Evolutionary conservation across 441 rosid species (phyloP).

Genomic region (Rhodomyrtus psidioides): DNA sequence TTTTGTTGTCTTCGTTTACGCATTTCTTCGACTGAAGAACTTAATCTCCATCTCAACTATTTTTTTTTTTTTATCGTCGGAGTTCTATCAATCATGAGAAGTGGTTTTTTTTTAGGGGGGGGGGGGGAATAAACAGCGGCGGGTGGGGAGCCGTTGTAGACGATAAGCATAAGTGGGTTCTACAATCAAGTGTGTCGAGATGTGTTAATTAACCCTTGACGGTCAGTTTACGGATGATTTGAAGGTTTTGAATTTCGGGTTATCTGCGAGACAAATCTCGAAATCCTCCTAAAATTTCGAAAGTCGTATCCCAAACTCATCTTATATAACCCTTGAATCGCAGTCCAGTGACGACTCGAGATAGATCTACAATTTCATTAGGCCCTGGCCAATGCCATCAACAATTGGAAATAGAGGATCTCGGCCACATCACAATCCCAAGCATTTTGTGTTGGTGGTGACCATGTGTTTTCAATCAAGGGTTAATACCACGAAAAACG

Average conservation of each 20-base stretch:
- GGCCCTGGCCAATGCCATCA: not conserved
- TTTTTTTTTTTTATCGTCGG: accelerated
- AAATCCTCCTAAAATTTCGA: not conserved
- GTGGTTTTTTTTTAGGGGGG: too few relatives aligned
- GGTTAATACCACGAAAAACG: too few relatives aligned
- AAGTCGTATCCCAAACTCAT: not conserved
- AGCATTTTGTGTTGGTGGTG: not conserved
- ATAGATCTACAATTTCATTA: not conserved
- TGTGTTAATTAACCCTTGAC: not conserved
- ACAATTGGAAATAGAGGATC: not conserved
- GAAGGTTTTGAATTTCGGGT: not conserved
- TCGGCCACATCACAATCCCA: not conserved
- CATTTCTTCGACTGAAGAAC: not conserved
- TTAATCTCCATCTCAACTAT: not conserved
- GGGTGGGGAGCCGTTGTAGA: not conserved
- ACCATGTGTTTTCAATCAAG: not conserved
- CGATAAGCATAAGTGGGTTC: not conserved
- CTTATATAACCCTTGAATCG: not conserved
- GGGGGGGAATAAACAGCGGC: too few relatives aligned
- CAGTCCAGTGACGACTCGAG: not conserved
- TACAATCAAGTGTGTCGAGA: accelerated
- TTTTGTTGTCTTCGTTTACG: not conserved
- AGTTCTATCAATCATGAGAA: not conserved
- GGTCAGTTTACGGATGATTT: accelerated
- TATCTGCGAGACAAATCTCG: not conserved